Percentiles rank a stretch among this genome's conserved stretches.
Evolutionary conservation across 345 rosid genomes (phyloP).

Genomic region (Noccaea caerulescens): DNA sequence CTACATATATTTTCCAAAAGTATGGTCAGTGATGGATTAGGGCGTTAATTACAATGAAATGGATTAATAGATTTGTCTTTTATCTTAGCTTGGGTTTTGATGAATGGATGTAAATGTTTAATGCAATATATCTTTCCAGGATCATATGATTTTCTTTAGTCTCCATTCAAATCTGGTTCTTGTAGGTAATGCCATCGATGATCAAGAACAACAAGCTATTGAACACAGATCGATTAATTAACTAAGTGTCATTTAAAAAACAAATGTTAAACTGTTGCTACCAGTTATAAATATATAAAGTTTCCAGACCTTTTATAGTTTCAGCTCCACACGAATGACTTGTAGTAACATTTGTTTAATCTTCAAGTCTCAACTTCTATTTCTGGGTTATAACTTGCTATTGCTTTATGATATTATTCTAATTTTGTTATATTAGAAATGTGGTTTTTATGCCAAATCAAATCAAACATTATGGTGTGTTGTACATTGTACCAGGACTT

Average conservation of each 20-base stretch:
- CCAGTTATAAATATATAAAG: conserved; percentile 15
- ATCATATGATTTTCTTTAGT: conserved; percentile 9
- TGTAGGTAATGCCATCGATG: not conserved
- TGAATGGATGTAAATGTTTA: not conserved
- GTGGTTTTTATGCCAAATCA: conserved; percentile 41
- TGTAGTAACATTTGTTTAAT: conserved; percentile 11
- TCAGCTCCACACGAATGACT: conserved; percentile 10
- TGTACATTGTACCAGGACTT: conserved; percentile 38
- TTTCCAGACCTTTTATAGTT: conserved; percentile 3
- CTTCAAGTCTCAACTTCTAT: conserved; percentile 15
- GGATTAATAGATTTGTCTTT: conserved; percentile 10
- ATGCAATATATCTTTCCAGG: not conserved
- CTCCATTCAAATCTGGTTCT: conserved; percentile 2
- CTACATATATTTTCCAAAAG: not conserved
- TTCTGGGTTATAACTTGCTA: conserved; percentile 20
- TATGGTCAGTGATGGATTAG: conserved; percentile 7
- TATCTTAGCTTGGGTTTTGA: conserved; percentile 13
- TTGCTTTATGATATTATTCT: not conserved
- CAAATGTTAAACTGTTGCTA: not conserved
- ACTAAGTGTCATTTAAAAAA: not conserved
- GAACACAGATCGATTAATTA: not conserved
- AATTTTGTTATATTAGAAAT: conserved; percentile 27
- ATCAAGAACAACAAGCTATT: conserved; percentile 21
- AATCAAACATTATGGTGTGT: conserved; percentile 42
- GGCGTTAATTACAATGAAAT: conserved; percentile 22